phyloP scores from a whole-genome alignment of 2,329 filamentous ascomycete genomes.

The Eurotiales sp. region DNA sequence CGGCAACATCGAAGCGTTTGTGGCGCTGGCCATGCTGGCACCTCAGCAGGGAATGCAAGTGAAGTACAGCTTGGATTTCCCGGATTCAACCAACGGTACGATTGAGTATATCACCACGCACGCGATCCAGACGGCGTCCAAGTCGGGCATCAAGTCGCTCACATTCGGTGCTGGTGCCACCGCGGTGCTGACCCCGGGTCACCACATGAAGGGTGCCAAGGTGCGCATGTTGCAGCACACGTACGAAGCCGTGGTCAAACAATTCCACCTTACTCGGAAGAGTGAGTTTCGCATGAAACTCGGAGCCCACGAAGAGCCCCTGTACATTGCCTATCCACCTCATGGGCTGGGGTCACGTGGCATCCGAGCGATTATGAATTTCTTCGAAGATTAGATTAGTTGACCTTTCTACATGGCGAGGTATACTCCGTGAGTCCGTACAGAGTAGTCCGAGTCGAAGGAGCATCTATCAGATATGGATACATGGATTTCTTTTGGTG shows the following conservation, averaged over 20 bases:
- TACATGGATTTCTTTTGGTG: too few species aligned
- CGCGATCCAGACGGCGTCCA: constrained; percentile 60
- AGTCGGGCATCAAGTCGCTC: constrained; percentile 60
- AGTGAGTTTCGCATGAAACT: constrained; percentile 88
- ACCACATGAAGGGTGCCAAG: constrained; percentile 75
- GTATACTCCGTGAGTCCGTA: too few species aligned
- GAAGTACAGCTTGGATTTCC: constrained; percentile 95
- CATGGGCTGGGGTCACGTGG: constrained; percentile 79
- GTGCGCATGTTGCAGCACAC: constrained; percentile 78
- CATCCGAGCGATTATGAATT: constrained; percentile 80
- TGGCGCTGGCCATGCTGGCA: constrained; percentile 77
- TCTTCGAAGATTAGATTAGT: constrained; percentile 72
- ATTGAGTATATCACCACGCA: constrained; percentile 80
- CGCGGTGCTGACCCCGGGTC: constrained; percentile 68
- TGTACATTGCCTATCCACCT: constrained; percentile 86
- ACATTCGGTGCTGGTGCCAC: constrained; percentile 86
- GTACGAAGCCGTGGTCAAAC: constrained; percentile 76
- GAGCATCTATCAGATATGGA: too few species aligned
- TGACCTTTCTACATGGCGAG: too few species aligned
- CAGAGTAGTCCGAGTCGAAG: too few species aligned
- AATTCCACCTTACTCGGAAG: constrained; percentile 78
- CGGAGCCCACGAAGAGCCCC: constrained; percentile 75
- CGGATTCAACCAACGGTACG: constrained; percentile 75
- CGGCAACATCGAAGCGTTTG: constrained; percentile 69
- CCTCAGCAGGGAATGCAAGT: constrained; percentile 86